A percentile compares a stretch with the other conserved stretches of the same genome.
Conservation (phyloP, 352 stramenopile species). For the Blastocystis hominis region DNA sequence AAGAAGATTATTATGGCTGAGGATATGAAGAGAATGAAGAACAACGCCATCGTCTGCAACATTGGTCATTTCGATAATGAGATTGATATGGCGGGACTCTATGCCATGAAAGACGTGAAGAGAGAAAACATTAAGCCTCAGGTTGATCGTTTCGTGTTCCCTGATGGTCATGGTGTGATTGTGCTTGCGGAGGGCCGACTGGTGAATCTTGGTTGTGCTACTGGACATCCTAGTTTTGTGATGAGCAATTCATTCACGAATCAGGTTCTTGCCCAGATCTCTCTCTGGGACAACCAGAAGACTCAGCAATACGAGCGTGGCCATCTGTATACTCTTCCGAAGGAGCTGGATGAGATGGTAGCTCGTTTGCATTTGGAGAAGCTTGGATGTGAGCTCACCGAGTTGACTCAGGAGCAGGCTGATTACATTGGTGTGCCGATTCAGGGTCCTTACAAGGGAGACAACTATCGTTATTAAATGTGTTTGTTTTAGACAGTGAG, state of each 20-base stretch:
- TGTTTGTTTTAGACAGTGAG: not conserved
- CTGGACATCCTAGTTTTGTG: slow-evolving; percentile 93
- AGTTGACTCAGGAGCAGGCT: slow-evolving; percentile 84
- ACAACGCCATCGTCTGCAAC: slow-evolving; percentile 98
- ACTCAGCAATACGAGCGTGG: slow-evolving; percentile 81
- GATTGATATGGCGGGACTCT: slow-evolving; percentile 91
- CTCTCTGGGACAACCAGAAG: slow-evolving; percentile 89
- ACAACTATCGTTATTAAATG: slow-evolving; percentile 91
- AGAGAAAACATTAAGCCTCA: slow-evolving; percentile 98
- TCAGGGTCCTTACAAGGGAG: slow-evolving; percentile 87
- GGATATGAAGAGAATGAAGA: slow-evolving; percentile 96
- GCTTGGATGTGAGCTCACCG: slow-evolving; percentile 86
- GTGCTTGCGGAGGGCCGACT: slow-evolving; percentile 90
- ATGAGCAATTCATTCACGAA: slow-evolving; percentile 99
- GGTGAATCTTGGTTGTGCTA: slow-evolving; percentile 93
- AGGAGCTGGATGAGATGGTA: slow-evolving; percentile 95
- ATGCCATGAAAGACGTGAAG: slow-evolving; percentile 72
- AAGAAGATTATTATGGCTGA: slow-evolving; percentile 93
- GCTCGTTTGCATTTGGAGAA: slow-evolving; percentile 86
- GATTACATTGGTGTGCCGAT: slow-evolving; percentile 90
- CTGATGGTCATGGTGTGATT: slow-evolving; percentile 86
- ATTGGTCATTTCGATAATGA: slow-evolving; percentile 99
- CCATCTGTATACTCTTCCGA: slow-evolving; percentile 94
- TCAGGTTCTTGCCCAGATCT: slow-evolving; percentile 93
- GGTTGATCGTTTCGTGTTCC: slow-evolving; percentile 91